A percentile compares a stretch with the other conserved stretches of the same genome.
Conservation (phyloP, 345 rosid genomes). For the Schrenkiella parvula region DNA sequence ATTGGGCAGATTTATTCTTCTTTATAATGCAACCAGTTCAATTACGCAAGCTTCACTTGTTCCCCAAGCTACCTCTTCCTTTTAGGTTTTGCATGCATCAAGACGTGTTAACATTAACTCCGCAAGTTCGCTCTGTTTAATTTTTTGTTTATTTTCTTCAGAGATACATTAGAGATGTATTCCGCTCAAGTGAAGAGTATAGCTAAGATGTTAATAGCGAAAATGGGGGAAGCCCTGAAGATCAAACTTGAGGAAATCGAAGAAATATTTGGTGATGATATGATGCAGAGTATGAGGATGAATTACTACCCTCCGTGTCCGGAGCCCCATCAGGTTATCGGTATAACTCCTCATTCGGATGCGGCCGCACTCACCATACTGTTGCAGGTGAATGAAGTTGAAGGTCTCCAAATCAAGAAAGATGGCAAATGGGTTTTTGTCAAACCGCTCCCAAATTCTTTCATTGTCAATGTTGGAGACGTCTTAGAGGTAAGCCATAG, state of each 20-base stretch:
- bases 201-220: conserved; percentile 35
- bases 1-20: conserved; percentile 36
- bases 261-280: conserved; percentile 33
- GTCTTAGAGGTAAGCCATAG: conserved; percentile 33
- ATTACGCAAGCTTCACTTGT: conserved; percentile 31
- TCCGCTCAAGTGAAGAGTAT: conserved; percentile 31
- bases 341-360: conserved; percentile 51
- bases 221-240: conserved; percentile 40
- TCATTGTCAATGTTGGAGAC: conserved; percentile 58
- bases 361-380: conserved; percentile 47
- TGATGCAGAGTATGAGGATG: conserved; percentile 41
- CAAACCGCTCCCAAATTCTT: conserved; percentile 48
- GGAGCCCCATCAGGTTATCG: conserved; percentile 40
- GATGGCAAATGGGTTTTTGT: conserved; percentile 45
- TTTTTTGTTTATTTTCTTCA: conserved; percentile 20
- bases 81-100: conserved; percentile 29
- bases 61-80: conserved; percentile 36
- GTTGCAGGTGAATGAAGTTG: conserved; percentile 40
- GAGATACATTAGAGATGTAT: conserved; percentile 50
- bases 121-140: not conserved
- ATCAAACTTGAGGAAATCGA: conserved; percentile 47
- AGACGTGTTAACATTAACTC: not conserved
- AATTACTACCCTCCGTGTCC: conserved; percentile 71
- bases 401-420: conserved; percentile 58
- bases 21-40: conserved; percentile 22